These are phyloP conservation scores for Oryza meyeriana DNA, from an alignment of 176 grass and related monocot genomes.

Conservation along the genomic window DNA sequence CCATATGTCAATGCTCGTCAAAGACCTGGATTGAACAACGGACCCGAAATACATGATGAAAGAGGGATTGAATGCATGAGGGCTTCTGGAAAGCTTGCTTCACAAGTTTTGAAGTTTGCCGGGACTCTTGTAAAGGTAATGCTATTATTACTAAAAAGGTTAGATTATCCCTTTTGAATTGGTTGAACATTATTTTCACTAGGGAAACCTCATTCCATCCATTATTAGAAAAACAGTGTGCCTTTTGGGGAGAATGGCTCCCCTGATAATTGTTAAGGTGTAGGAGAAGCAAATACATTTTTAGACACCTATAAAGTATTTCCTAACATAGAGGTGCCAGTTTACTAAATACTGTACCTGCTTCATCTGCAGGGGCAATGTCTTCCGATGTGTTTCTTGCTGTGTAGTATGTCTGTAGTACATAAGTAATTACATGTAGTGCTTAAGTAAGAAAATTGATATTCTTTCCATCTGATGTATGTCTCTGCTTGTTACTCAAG, in stretches of 20 bases:
- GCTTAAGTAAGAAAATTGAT: neutral
- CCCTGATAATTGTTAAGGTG: neutral
- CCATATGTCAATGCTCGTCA: conserved; percentile 68
- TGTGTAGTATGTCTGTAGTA: conserved; percentile 5
- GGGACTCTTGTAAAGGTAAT: conserved; percentile 87
- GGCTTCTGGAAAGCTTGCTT: conserved; percentile 83
- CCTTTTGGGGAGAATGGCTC: neutral
- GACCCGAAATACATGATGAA: conserved; percentile 79
- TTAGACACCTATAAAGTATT: conserved; percentile 6
- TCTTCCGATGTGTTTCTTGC: conserved; percentile 11
- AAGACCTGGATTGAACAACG: conserved; percentile 51
- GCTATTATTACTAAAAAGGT: conserved; percentile 18
- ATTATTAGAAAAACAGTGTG: neutral
- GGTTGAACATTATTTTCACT: neutral
- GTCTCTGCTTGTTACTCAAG: conserved; percentile 1
- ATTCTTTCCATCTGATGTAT: conserved; percentile 24
- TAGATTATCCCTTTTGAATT: conserved; percentile 23
- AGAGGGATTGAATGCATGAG: conserved; percentile 88
- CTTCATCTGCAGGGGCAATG: neutral
- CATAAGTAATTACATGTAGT: conserved; percentile 10
- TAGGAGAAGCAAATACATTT: neutral
- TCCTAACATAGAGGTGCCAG: neutral
- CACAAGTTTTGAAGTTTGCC: conserved; percentile 88
- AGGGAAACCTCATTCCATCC: neutral
- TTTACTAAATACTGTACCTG: neutral